Percentiles rank a stretch among this genome's conserved stretches.
Evolutionary conservation across 768 basidiomycete genomes (phyloP).

Genomic region (Hydnum rufescens): DNA sequence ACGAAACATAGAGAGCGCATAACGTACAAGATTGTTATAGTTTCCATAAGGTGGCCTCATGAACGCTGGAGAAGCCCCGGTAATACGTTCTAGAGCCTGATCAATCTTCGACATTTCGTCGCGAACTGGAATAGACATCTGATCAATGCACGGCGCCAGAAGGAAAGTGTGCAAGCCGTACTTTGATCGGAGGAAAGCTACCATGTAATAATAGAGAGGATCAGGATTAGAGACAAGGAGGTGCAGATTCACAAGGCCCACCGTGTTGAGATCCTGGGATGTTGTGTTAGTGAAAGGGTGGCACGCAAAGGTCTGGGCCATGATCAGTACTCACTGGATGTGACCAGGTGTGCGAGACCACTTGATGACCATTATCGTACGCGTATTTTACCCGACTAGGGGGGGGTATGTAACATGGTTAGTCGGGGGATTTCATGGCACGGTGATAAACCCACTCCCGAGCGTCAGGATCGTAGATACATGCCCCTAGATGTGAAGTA

Average conservation of each 20-base stretch:
- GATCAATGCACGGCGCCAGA: not conserved
- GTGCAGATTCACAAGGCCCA: not conserved
- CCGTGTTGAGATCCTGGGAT: not conserved
- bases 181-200: not conserved
- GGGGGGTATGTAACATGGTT: not conserved
- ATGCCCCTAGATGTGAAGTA: slow-evolving; percentile 4
- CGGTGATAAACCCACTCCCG: slow-evolving; percentile 1
- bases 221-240: too few species aligned
- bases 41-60: slow-evolving; percentile 10
- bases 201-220: too few species aligned
- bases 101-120: slow-evolving; percentile 2
- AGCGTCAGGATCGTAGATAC: slow-evolving; percentile 10
- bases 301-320: not conserved
- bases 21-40: slow-evolving; percentile 8
- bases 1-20: not conserved
- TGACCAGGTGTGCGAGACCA: slow-evolving; percentile 5
- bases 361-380: slow-evolving; percentile 5
- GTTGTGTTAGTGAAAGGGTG: not conserved
- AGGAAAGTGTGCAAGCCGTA: not conserved
- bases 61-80: slow-evolving; percentile 9
- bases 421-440: not conserved
- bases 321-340: not conserved
- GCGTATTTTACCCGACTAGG: not conserved
- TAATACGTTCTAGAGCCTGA: slow-evolving; percentile 4
- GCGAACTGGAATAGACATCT: slow-evolving; percentile 1